Conservation (phyloP, 176 grass and related monocot species). For the Zea luxurians region DNA sequence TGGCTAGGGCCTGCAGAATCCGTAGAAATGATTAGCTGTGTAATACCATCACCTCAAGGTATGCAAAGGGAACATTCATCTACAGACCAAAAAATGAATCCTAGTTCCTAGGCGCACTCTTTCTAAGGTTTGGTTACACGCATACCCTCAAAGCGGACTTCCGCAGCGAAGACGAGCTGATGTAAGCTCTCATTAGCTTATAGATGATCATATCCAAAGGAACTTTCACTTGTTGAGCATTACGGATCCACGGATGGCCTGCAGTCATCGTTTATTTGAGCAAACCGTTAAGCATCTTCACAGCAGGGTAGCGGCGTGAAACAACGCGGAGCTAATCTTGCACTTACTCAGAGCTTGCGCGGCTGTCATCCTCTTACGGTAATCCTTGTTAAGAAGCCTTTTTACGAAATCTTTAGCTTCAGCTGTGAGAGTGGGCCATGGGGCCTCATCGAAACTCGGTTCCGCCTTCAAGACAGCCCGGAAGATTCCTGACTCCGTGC, state of each 20-base stretch:
- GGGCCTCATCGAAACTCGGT: constrained; percentile 97
- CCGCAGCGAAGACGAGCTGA: constrained; percentile 90
- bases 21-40: constrained; percentile 29
- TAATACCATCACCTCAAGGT: constrained; percentile 32
- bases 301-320: background rate
- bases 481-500: constrained; percentile 97
- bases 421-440: constrained; percentile 83
- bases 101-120: background rate
- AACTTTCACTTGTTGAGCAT: constrained; percentile 82
- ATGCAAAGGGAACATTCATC: constrained; percentile 23
- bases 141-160: constrained; percentile 97
- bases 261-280: constrained; percentile 39
- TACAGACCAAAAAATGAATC: background rate
- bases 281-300: constrained; percentile 25
- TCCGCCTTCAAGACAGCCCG: constrained; percentile 95
- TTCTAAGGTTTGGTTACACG: constrained; percentile 10
- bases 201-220: constrained; percentile 95
- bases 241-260: constrained; percentile 93
- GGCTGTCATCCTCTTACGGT: constrained; percentile 97
- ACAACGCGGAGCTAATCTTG: constrained; percentile 17
- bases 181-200: constrained; percentile 92
- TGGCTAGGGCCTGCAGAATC: constrained; percentile 84
- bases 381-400: constrained; percentile 97
- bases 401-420: constrained; percentile 98
- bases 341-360: constrained; percentile 92